Conservation (phyloP, 768 basidiomycete genomes). For the Suillus subluteus region DNA sequence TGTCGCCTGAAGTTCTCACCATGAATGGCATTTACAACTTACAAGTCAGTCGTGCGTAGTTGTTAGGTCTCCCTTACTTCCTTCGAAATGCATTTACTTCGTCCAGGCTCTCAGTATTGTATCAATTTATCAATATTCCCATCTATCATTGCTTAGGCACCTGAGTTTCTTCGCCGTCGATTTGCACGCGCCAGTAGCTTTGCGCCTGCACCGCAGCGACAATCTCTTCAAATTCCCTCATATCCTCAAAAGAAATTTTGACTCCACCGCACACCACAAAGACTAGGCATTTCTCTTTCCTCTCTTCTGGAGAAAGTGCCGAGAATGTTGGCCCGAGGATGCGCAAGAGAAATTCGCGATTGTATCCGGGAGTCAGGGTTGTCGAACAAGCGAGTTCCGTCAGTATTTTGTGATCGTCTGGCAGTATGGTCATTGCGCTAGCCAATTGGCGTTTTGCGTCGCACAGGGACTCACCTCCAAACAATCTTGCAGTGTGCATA, state of each 20-base stretch:
- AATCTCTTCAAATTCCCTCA: conserved; percentile 48
- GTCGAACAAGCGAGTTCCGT: conserved; percentile 78
- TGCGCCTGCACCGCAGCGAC: conserved; percentile 38
- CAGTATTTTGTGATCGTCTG: conserved; percentile 77
- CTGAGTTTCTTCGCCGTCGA: conserved; percentile 13
- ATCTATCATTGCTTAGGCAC: conserved; percentile 19
- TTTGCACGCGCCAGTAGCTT: conserved; percentile 29
- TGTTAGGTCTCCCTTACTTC: not conserved
- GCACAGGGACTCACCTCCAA: conserved; percentile 53
- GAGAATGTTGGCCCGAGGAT: conserved; percentile 26
- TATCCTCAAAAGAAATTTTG: conserved; percentile 61
- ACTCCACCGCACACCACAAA: conserved; percentile 72
- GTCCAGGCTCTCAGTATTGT: conserved; percentile 4
- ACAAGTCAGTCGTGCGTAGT: not conserved
- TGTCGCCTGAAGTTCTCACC: not conserved
- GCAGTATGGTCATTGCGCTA: not conserved
- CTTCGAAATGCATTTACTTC: not conserved
- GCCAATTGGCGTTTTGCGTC: not conserved
- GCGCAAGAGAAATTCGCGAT: conserved; percentile 53
- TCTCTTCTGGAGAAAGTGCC: conserved; percentile 26
- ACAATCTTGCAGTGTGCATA: conserved; percentile 59
- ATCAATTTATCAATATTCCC: not conserved
- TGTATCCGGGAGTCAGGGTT: conserved; percentile 69
- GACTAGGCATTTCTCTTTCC: conserved; percentile 47
- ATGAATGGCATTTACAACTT: not conserved